phyloP scores from a whole-genome alignment of 179 eudicot genomes.

The Corrigiola litoralis region DNA sequence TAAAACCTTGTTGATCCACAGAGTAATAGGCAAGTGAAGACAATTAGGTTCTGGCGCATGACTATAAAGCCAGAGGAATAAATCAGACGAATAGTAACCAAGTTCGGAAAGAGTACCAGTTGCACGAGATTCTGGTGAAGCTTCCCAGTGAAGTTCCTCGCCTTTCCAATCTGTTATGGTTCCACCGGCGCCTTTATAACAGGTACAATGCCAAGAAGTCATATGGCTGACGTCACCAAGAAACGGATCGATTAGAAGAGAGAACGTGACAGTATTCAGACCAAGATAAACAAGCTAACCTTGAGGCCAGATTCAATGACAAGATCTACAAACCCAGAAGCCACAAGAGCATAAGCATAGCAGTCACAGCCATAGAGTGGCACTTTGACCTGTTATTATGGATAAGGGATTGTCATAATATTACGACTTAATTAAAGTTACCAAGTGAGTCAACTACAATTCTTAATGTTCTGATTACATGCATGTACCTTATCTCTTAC shows the following conservation, averaged over 20 bases:
- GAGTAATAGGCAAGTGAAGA: not conserved
- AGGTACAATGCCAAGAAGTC: conserved; percentile 35
- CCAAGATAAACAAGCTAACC: conserved; percentile 31
- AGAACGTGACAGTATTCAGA: not conserved
- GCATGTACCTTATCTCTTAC: conserved; percentile 16
- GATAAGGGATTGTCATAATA: not conserved
- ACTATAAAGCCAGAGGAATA: not conserved
- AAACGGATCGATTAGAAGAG: not conserved
- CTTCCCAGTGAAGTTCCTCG: conserved; percentile 35
- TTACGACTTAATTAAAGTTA: not conserved
- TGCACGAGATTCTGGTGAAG: conserved; percentile 35
- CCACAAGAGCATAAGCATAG: conserved; percentile 93
- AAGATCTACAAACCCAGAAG: conserved; percentile 94
- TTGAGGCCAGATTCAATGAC: conserved; percentile 95
- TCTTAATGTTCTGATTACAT: not conserved
- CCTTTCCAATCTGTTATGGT: conserved; percentile 43
- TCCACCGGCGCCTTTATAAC: conserved; percentile 41
- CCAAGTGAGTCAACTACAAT: too few relatives aligned
- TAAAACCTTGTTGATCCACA: conserved; percentile 46
- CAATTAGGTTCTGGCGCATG: not conserved
- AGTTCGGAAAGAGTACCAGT: conserved; percentile 31
- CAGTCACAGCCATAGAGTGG: conserved; percentile 96
- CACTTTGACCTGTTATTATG: conserved; percentile 61
- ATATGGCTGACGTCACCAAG: conserved; percentile 30
- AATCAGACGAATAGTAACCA: not conserved